A percentile compares a stretch with the other conserved stretches of the same genome.
phyloP scores from a whole-genome alignment of 179 eudicot species.

The Drosera spatulata region DNA sequence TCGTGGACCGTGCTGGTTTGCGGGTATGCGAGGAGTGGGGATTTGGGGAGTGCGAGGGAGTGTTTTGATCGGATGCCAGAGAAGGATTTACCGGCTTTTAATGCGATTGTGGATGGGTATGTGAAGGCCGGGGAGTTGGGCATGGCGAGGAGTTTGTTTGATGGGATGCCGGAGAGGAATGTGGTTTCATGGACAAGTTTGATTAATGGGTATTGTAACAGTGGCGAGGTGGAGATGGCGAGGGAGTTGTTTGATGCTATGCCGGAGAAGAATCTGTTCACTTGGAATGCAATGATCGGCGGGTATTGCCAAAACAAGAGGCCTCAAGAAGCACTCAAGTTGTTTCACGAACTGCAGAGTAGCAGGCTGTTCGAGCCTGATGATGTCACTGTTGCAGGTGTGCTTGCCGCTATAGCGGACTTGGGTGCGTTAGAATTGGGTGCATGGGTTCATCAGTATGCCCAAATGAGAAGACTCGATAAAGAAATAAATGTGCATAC shows the following conservation, averaged over 20 bases:
- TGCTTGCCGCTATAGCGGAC: slow-evolving; percentile 73
- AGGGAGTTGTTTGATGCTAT: slow-evolving; percentile 16
- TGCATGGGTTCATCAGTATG: slow-evolving; percentile 21
- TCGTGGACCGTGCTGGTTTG: slow-evolving; percentile 28
- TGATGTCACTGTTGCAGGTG: slow-evolving; percentile 52
- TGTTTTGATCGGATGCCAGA: slow-evolving; percentile 23
- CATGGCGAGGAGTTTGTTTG: slow-evolving; percentile 28
- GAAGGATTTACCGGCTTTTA: slow-evolving; percentile 31
- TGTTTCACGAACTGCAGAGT: slow-evolving; percentile 46
- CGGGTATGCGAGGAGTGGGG: slow-evolving; percentile 20
- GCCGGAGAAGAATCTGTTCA: slow-evolving; percentile 20
- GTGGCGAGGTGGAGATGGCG: slow-evolving; percentile 17
- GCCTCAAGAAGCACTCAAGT: slow-evolving; percentile 41
- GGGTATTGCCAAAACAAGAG: slow-evolving; percentile 40
- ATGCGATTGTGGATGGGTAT: slow-evolving; percentile 43
- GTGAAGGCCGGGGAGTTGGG: slow-evolving; percentile 18
- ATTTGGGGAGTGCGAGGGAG: slow-evolving; percentile 15
- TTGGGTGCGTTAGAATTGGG: slow-evolving; percentile 72
- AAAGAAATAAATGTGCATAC: slow-evolving; percentile 34
- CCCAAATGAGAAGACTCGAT: slow-evolving; percentile 15
- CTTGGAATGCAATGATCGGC: slow-evolving; percentile 61
- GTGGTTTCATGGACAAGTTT: slow-evolving; percentile 27
- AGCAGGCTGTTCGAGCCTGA: slow-evolving; percentile 42
- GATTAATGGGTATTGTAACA: slow-evolving; percentile 29
- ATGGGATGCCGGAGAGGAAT: slow-evolving; percentile 19